Base-by-base conservation (phyloP, 1,139 yeast genomes). In the Yamadazyma sp. region DNA sequence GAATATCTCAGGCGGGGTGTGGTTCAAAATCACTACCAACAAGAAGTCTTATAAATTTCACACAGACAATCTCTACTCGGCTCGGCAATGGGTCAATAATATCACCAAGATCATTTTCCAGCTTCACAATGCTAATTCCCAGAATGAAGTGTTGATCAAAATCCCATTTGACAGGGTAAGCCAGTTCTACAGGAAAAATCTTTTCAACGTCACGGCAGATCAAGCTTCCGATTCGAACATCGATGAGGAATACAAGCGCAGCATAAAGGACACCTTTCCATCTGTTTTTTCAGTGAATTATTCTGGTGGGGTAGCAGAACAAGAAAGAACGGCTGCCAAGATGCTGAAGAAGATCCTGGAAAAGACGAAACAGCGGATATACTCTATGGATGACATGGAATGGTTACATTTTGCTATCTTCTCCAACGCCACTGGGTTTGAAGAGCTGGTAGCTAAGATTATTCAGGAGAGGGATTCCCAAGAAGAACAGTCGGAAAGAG, bases 71-170 rank as follows among this genome's bases (percentile, higher is more conserved):
- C 64, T 77, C 16, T 79, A 73, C 45, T 69, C 83, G 5, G 97
- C 97, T 0, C 72, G 85, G 42, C 77, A 81, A 31, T 91, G 98
- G 98, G 83, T 80, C 36, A 82, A 82, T 43, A 68, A 77, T 14
- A 62, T 91, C 36, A 86, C 87, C 46, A 87, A 86, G 53, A 82
- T 84, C 42, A 80, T 87, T 2, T 91, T 91, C 59, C 66, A 64
- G 42, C 49, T 64, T 26, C 73, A 89, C 6, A 75, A 84, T 37
- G 70, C 86, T 36, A 86, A 87, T 56, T 69, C 75, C 30, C 83
- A 83, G 15, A 83, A 83, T 50, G 83, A 83, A 46, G 95, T 88
- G 8, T 76, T 86, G 28, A 69, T 91, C 12, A 85, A 85, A 50
- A 78, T 91, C 7, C 97, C 98, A 0, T 58, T 86, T 18, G 75